Evolutionary conservation across 305 asterid genomes (phyloP), one percentile per base, ranked within the genome.

Genomic region (Coffea humblotiana): DNA sequence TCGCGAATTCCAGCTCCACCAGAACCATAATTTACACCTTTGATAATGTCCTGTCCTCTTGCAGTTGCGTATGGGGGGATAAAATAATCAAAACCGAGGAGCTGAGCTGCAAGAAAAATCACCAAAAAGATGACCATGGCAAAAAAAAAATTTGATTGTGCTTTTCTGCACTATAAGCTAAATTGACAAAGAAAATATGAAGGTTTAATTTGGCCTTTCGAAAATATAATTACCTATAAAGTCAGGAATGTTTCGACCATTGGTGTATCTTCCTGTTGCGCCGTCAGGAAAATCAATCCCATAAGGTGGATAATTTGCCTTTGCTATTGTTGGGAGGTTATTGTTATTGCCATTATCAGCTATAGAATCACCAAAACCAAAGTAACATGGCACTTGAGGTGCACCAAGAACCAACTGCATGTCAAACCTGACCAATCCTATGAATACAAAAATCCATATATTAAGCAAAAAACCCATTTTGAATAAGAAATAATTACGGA

Each of bases 11-110:
- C 94, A 0, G 94, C 84, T 0, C 85, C 75, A 37, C 89, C 94
- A 3, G 94, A 90, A 18, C 85, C 94, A 67, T 90, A 89, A 66
- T 90, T 89, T 63, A 87, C 89, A 78, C 92, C 94, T 5, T 45
- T 82, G 72, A 71, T 23, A 27, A 75, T 67, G 11, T 84, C 78
- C 3, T 43, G 47, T 11, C 79, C 88, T 85, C 1, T 71, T 8
- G 85, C 87, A 11, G 76, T 64, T 8, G 91, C 90, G 69, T 82
- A 86, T 18, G 94, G 92, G 6, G 94, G 91, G 32, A 87, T 86
- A 13, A 37, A 84, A 11, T 61, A 6, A 7, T 76, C 74, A 49
- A 90, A 90, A 6, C 87, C 92, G 18, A 87, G 84, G 2, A 69
- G 70, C 65, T 69, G 35, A n/a, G 75, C 81, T 78, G n/a, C 69